Percentiles rank a stretch among this genome's conserved stretches.
These are phyloP conservation scores for Globisporangium cystogenes DNA, from an alignment of 352 stramenopile species.

Conservation along the genomic window DNA sequence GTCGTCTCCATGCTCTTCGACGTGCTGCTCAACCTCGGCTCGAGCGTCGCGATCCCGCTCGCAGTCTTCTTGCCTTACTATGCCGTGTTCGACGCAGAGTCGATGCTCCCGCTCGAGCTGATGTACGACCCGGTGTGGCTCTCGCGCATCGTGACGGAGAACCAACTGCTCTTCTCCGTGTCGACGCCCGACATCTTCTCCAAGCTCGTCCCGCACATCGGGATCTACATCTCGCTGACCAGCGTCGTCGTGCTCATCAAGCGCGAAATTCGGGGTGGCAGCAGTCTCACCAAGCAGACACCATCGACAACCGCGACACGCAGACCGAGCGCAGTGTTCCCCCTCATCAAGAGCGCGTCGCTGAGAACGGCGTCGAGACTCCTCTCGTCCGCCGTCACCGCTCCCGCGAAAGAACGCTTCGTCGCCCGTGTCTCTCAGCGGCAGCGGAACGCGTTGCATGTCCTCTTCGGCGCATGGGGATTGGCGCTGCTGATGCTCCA, in stretches of 20 bases:
- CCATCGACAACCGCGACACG: too few relatives aligned
- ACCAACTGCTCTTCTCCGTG: slow-evolving; percentile 16
- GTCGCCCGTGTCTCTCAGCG: background rate
- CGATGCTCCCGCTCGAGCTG: slow-evolving; percentile 11
- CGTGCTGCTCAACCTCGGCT: slow-evolving; percentile 13
- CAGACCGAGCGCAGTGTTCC: too few relatives aligned
- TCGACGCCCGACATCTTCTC: slow-evolving; percentile 10
- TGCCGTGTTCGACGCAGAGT: slow-evolving; percentile 2
- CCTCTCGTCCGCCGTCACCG: too few relatives aligned
- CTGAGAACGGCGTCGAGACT: too few relatives aligned
- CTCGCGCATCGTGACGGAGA: slow-evolving; percentile 18
- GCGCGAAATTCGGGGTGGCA: too few relatives aligned
- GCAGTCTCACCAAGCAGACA: too few relatives aligned
- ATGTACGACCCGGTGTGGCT: slow-evolving; percentile 21
- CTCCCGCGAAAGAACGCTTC: too few relatives aligned
- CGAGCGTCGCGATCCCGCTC: slow-evolving; percentile 14
- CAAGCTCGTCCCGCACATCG: slow-evolving; percentile 20
- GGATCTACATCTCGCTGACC: slow-evolving; percentile 17
- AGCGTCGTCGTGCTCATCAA: slow-evolving; percentile 3
- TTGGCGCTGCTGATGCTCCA: slow-evolving; percentile 4
- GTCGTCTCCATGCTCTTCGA: slow-evolving; percentile 12
- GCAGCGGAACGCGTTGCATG: too few relatives aligned
- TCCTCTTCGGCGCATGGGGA: slow-evolving; percentile 7
- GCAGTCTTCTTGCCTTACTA: slow-evolving; percentile 20
- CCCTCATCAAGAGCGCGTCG: too few relatives aligned